Evolutionary conservation across 768 basidiomycete species (phyloP).

Genomic region (Auricularia sp.): DNA sequence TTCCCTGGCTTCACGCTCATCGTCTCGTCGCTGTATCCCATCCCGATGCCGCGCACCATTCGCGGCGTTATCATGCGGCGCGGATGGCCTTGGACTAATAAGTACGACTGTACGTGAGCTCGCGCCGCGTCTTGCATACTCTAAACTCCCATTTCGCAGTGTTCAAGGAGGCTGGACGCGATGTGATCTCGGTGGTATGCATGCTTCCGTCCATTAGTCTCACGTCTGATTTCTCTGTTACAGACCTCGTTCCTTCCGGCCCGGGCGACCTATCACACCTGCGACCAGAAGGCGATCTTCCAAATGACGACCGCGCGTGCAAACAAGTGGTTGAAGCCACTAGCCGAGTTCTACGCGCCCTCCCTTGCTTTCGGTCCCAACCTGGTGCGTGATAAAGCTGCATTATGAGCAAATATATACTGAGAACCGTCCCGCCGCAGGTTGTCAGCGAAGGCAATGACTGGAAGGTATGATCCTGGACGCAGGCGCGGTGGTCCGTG

Average conservation of each 20-base stretch:
- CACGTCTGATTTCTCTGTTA: background rate
- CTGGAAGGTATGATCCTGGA: background rate
- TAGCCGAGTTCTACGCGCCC: background rate
- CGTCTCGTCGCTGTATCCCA: background rate
- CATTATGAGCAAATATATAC: no score
- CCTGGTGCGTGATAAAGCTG: background rate
- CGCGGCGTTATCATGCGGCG: background rate
- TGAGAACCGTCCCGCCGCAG: no score
- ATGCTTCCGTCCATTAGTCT: background rate
- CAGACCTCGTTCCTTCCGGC: background rate
- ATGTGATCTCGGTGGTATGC: background rate
- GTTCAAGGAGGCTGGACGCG: background rate
- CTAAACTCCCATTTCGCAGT: background rate
- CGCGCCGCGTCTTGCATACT: background rate
- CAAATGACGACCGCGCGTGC: background rate
- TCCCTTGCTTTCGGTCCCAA: background rate
- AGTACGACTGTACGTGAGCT: background rate
- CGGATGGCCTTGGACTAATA: background rate
- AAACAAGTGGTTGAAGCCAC: background rate
- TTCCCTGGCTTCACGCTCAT: background rate
- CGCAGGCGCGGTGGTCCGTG: background rate
- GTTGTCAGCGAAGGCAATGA: background rate
- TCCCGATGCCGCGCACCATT: background rate
- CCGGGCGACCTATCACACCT: background rate
- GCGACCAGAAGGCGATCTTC: background rate